Evolutionary conservation across 2,329 filamentous ascomycete genomes (phyloP).

Genomic region (Waltergamsia citrina): DNA sequence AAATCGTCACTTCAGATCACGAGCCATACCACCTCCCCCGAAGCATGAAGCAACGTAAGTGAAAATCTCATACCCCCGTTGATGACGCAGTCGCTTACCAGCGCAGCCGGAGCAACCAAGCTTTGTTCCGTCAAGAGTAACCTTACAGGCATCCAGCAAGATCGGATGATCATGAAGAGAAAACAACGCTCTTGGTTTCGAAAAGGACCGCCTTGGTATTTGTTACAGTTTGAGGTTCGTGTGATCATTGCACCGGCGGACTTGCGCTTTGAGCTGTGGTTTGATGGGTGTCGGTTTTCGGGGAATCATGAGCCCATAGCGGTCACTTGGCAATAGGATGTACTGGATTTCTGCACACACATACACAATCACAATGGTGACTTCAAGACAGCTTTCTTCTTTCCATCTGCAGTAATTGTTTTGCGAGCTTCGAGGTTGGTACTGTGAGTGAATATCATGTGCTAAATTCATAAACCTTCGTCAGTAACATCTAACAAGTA

Average conservation of each 20-base stretch:
- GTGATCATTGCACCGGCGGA: conserved; percentile 47
- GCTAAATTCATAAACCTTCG: no score
- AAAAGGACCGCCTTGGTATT: no score
- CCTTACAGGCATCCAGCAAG: conserved; percentile 25
- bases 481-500: no score
- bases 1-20: conserved; percentile 28
- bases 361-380: no score
- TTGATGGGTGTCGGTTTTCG: conserved; percentile 26
- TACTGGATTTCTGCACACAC: no score
- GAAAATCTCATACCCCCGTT: background rate
- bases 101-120: conserved; percentile 22
- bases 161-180: conserved; percentile 25
- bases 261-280: conserved; percentile 35
- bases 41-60: conserved; percentile 25
- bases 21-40: conserved; percentile 23
- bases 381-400: no score
- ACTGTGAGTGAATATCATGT: no score
- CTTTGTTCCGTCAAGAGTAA: conserved; percentile 31
- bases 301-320: conserved; percentile 26
- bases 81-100: background rate
- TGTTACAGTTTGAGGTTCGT: conserved; percentile 37
- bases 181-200: conserved; percentile 21
- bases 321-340: conserved; percentile 24
- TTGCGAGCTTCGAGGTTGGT: no score
- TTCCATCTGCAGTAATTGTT: no score